Conservation (phyloP, 352 stramenopile genomes). For the Phytophthora kernoviae region DNA sequence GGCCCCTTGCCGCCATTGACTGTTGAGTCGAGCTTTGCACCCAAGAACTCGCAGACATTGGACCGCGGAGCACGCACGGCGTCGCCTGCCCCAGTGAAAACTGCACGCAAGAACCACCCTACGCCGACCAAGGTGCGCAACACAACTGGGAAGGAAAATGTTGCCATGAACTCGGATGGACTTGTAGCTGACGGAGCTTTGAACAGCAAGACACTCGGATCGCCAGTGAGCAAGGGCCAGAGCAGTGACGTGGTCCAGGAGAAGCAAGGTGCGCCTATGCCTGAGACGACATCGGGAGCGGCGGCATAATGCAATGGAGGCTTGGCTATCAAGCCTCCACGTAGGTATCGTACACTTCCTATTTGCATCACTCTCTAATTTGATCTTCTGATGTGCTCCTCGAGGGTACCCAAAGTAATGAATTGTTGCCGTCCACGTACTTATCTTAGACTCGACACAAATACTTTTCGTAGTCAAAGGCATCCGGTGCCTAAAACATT, state of each 20-base stretch:
- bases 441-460: conserved; percentile 18
- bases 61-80: conserved; percentile 14
- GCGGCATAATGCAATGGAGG: conserved; percentile 1
- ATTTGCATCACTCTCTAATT: conserved; percentile 25
- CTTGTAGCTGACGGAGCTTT: conserved; percentile 19
- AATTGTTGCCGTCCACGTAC: conserved; percentile 17
- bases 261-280: conserved; percentile 28
- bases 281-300: conserved; percentile 17
- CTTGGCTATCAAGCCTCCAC: conserved; percentile 6
- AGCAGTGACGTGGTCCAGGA: conserved; percentile 44
- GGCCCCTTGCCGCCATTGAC: conserved; percentile 61
- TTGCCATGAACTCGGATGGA: conserved; percentile 15
- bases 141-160: conserved; percentile 41
- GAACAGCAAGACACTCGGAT: conserved; percentile 26
- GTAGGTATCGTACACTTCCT: conserved; percentile 30
- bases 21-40: conserved; percentile 69
- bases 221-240: conserved; percentile 33
- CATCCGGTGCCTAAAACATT: neutral
- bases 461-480: neutral
- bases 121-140: conserved; percentile 22
- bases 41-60: conserved; percentile 37
- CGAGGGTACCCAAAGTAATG: conserved; percentile 20
- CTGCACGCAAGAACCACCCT: conserved; percentile 24
- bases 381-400: conserved; percentile 12
- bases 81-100: conserved; percentile 16